These are phyloP conservation scores for Calonectria hongkongensis DNA, from an alignment of 2,329 filamentous ascomycete species.

Conservation along the genomic window DNA sequence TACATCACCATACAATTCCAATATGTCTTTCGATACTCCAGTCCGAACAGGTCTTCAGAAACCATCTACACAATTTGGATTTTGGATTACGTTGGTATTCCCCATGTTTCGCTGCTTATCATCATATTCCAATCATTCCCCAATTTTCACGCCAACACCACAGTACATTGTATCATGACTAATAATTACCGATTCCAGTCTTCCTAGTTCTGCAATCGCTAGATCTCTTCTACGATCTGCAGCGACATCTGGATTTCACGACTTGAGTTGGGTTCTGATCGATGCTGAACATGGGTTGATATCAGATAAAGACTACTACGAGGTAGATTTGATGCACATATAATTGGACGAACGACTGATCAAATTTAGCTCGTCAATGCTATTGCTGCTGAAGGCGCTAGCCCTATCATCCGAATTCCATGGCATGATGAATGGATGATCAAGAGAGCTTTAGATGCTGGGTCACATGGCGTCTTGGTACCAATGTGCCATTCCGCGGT, in stretches of 20 bases:
- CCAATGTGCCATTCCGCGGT: slow-evolving; percentile 31
- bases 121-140: neutral
- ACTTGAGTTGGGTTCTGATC: slow-evolving; percentile 25
- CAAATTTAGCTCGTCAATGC: slow-evolving; percentile 18
- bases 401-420: slow-evolving; percentile 27
- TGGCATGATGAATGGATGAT: slow-evolving; percentile 32
- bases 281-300: slow-evolving; percentile 31
- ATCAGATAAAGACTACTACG: slow-evolving; percentile 30
- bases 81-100: slow-evolving; percentile 29
- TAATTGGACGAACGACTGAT: neutral
- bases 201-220: slow-evolving; percentile 24
- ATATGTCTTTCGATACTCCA: slow-evolving; percentile 13
- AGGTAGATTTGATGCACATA: neutral
- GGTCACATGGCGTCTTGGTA: slow-evolving; percentile 15
- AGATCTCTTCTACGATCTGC: slow-evolving; percentile 12
- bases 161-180: neutral
- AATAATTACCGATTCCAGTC: neutral
- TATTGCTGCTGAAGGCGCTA: slow-evolving; percentile 24
- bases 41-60: slow-evolving; percentile 5
- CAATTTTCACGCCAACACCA: neutral
- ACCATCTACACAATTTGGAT: slow-evolving; percentile 13
- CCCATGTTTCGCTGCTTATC: neutral
- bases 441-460: slow-evolving; percentile 28
- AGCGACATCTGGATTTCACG: neutral
- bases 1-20: neutral